phyloP scores from a whole-genome alignment of 2,329 filamentous ascomycete genomes.

The Botryosphaeria dothidea region DNA sequence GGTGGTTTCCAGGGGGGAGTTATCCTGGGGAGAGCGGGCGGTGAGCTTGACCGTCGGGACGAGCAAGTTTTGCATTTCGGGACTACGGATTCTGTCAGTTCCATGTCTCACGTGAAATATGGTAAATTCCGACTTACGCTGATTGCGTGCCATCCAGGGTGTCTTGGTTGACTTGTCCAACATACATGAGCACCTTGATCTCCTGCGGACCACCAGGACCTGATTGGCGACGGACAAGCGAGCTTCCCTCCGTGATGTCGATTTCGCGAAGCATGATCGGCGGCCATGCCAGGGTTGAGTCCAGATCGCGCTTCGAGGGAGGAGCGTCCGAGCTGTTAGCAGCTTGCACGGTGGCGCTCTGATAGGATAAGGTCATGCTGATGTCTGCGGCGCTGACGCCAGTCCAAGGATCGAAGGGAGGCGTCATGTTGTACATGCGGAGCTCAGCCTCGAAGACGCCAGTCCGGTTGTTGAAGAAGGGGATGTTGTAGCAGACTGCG shows the following conservation, averaged over 20 bases:
- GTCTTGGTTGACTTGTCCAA: conserved; percentile 65
- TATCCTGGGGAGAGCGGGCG: conserved; percentile 52
- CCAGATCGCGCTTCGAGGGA: conserved; percentile 27
- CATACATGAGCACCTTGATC: conserved; percentile 66
- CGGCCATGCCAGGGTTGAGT: conserved; percentile 26
- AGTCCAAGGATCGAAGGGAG: conserved; percentile 52
- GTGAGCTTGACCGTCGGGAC: conserved; percentile 69
- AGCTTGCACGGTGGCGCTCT: conserved; percentile 42
- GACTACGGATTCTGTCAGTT: background rate
- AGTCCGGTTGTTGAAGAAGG: conserved; percentile 65
- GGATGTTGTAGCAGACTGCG: conserved; percentile 80
- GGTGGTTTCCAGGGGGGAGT: conserved; percentile 59
- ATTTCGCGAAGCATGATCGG: conserved; percentile 26
- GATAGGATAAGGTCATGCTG: conserved; percentile 44
- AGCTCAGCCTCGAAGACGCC: conserved; percentile 78
- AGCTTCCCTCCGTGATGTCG: conserved; percentile 23
- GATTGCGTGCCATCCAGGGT: conserved; percentile 58
- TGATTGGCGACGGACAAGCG: background rate
- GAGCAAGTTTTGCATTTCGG: conserved; percentile 54
- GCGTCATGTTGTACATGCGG: conserved; percentile 69
- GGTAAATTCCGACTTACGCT: conserved; percentile 53
- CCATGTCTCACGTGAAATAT: background rate
- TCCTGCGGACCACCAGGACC: conserved; percentile 26
- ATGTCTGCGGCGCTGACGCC: conserved; percentile 42
- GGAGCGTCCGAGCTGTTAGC: background rate